These are phyloP conservation scores for Stachybotrys elegans DNA, from an alignment of 2,329 filamentous ascomycete species.

Conservation along the genomic window DNA sequence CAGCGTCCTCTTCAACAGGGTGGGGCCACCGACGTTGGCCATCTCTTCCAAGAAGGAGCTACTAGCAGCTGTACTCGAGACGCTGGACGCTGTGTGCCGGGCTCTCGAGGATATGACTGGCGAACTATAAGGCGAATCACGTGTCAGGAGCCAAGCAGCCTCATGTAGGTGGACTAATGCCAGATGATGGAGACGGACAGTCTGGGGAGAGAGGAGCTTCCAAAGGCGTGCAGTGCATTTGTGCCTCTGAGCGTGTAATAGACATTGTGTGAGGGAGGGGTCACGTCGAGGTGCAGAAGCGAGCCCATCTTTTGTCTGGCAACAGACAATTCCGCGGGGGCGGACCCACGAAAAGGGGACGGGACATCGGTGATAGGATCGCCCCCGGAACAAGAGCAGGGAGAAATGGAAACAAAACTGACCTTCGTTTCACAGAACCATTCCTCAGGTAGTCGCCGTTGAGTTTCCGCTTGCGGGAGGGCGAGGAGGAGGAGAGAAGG, in stretches of 20 bases:
- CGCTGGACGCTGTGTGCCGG: constrained; percentile 50
- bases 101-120: constrained; percentile 47
- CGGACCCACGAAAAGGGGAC: too few species aligned
- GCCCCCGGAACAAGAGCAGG: too few species aligned
- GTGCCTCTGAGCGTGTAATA: too few species aligned
- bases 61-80: constrained; percentile 58
- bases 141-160: constrained; percentile 41
- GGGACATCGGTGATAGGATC: too few species aligned
- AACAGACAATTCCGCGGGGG: too few species aligned
- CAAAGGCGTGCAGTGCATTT: too few species aligned
- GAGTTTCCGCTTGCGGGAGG: constrained; percentile 75
- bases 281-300: neutral
- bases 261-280: too few species aligned
- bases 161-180: too few species aligned
- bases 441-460: constrained; percentile 59
- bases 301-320: too few species aligned
- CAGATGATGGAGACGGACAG: constrained; percentile 15
- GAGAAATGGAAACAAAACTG: constrained; percentile 30
- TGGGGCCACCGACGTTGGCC: constrained; percentile 64
- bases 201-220: too few species aligned
- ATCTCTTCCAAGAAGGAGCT: constrained; percentile 64
- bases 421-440: constrained; percentile 65
- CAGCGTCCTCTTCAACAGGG: constrained; percentile 62
- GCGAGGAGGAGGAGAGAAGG: constrained; percentile 60
- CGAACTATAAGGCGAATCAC: constrained; percentile 49